Evolutionary conservation across 257 asterid genomes (phyloP).

Genomic region (Gynochthodes officinalis): DNA sequence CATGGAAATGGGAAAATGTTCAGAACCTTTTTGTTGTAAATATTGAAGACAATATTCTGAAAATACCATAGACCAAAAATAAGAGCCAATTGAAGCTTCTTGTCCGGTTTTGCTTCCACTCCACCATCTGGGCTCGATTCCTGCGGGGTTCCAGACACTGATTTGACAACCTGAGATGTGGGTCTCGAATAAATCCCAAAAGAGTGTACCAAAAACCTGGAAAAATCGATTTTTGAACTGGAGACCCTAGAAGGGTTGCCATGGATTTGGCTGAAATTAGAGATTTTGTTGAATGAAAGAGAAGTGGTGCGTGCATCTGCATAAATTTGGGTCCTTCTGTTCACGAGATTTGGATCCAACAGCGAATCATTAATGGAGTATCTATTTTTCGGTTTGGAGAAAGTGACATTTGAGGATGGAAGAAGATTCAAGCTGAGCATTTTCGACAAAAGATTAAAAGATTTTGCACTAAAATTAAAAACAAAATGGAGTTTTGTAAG

Average conservation of each 20-base stretch:
- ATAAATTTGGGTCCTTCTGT: conserved; percentile 28
- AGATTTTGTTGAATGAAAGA: conserved; percentile 18
- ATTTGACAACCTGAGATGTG: conserved; percentile 30
- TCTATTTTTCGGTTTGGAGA: conserved; percentile 44
- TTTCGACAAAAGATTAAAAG: conserved; percentile 7
- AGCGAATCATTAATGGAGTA: conserved; percentile 29
- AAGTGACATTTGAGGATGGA: conserved; percentile 53
- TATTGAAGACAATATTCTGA: conserved; percentile 83
- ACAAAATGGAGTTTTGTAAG: neutral
- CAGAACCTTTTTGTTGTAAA: conserved; percentile 74
- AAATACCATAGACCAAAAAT: conserved; percentile 93
- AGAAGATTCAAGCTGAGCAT: conserved; percentile 71
- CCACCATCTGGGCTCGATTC: conserved; percentile 64
- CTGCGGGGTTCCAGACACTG: conserved; percentile 51
- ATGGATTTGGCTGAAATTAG: conserved; percentile 17
- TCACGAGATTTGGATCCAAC: conserved; percentile 39
- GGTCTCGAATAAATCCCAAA: conserved; percentile 34
- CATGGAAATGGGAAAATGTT: conserved; percentile 87
- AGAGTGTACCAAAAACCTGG: conserved; percentile 31
- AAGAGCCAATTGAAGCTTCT: conserved; percentile 54
- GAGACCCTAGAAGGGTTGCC: conserved; percentile 35
- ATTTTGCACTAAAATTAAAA: conserved; percentile 13
- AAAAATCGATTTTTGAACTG: conserved; percentile 45
- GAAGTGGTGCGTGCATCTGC: conserved; percentile 16
- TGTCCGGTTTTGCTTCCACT: conserved; percentile 42